A percentile compares a stretch with the other conserved stretches of the same genome.
phyloP scores from a whole-genome alignment of 2,329 filamentous ascomycete species.

The Zymoseptoria ardabiliae region DNA sequence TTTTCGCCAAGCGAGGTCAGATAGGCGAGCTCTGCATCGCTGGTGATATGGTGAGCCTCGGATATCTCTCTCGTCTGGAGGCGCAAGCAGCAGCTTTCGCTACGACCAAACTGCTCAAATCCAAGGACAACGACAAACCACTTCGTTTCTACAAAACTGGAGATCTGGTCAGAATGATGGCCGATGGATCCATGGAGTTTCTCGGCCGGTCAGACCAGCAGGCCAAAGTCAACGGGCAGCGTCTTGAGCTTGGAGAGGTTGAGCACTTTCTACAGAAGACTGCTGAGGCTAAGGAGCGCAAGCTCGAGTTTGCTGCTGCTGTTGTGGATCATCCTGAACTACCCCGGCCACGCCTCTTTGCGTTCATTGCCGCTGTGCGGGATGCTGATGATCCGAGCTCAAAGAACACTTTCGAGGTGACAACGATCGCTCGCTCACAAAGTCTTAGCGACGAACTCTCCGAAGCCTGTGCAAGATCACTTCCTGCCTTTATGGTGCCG shows the following conservation, averaged over 20 bases:
- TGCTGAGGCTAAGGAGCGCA: slow-evolving; percentile 9
- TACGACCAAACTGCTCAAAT: background rate
- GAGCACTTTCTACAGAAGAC: background rate
- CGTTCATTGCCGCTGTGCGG: slow-evolving; percentile 5
- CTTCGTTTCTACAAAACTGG: slow-evolving; percentile 16
- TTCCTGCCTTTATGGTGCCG: slow-evolving; percentile 7
- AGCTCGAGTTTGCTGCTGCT: slow-evolving; percentile 5
- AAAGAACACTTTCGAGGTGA: background rate
- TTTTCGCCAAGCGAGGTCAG: slow-evolving; percentile 4
- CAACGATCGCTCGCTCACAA: slow-evolving; percentile 2
- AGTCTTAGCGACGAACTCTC: slow-evolving; percentile 2
- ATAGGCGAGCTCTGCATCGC: slow-evolving; percentile 4
- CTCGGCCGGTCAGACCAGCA: slow-evolving; percentile 19
- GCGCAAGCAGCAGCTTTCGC: slow-evolving; percentile 7
- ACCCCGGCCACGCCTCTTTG: slow-evolving; percentile 8
- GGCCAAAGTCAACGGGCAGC: slow-evolving; percentile 19
- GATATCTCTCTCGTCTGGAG: slow-evolving; percentile 8
- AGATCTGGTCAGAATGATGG: slow-evolving; percentile 16
- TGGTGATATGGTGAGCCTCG: slow-evolving; percentile 1
- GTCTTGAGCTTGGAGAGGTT: slow-evolving; percentile 20
- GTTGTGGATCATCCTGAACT: slow-evolving; percentile 12
- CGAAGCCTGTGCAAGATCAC: slow-evolving; percentile 7
- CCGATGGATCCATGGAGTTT: slow-evolving; percentile 15
- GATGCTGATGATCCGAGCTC: slow-evolving; percentile 3
- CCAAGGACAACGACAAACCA: slow-evolving; percentile 7